Evolutionary conservation across 2,329 filamentous ascomycete genomes (phyloP), one percentile per base, ranked within the genome.

Genomic region (Talaromyces sp.): DNA sequence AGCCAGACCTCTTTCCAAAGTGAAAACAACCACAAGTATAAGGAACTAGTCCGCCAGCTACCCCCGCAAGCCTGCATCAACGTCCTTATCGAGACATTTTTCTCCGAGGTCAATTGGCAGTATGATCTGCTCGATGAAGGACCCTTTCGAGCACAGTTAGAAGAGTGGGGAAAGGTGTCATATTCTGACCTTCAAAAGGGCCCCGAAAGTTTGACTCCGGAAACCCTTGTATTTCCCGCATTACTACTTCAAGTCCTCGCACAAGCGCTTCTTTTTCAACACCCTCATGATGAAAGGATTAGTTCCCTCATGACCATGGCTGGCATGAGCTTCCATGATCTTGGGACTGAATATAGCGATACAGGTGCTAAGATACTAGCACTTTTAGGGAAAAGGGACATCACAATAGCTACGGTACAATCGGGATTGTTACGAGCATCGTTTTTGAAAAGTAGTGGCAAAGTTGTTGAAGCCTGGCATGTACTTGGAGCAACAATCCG

Each of bases 401-500:
- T 64, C 17, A 61, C 35, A 38, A 46, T 65, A 10, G 55, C 58
- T 13, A 62, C 35, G 5, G 61, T 65, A 24, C 65, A 66, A 62
- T 52, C 61, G 43, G 62, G 61, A 29, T 50, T 66, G 41, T 57
- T 66, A 50, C 57, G 65, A 11, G 65, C 65, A 29, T 62, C 63
- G 2, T 66, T 66, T 50, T 58, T 65, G 58, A 66, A 66, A 63
- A 66, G 64, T 46, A 66, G 62, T 41, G 65, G 64, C 31, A 59
- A 61, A 43, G 65, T 66, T 10, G 38, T 66, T 55, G 65, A 66
- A 60, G 62, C 65, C 7, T 66, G 65, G 65, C 64, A 66, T 63
- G 32, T 52, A 35, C 62, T 66, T 53, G 64, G 64, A 29, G 32
- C 55, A 24, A 49, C 61, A 14, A 65, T 66, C 41, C 62, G 65